Evolutionary conservation across 176 grass and related monocot species (phyloP).

Genomic region (Secale cereale): DNA sequence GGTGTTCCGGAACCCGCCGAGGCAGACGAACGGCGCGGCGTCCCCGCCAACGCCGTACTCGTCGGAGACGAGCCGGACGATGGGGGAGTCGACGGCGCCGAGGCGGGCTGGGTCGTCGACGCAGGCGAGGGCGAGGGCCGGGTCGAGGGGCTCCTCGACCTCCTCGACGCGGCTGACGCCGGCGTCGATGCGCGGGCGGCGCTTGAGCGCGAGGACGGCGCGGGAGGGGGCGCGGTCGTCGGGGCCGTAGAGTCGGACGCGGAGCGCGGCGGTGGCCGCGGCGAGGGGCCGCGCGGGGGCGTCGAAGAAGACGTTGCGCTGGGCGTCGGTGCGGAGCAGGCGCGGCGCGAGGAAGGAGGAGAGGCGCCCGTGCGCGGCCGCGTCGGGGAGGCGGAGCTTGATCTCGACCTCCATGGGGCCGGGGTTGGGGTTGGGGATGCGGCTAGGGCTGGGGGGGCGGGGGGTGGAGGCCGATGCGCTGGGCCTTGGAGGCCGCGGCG

Average conservation of each 20-base stretch:
- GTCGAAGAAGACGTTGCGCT: slow-evolving; percentile 90
- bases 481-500: slow-evolving; percentile 52
- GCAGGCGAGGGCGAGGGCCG: slow-evolving; percentile 66
- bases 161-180: slow-evolving; percentile 90
- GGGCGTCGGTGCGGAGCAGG: slow-evolving; percentile 60
- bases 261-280: slow-evolving; percentile 57
- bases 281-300: slow-evolving; percentile 53
- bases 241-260: slow-evolving; percentile 60
- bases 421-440: not conserved
- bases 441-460: slow-evolving; percentile 18
- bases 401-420: slow-evolving; percentile 77
- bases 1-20: slow-evolving; percentile 87
- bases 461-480: slow-evolving; percentile 64
- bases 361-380: slow-evolving; percentile 69
- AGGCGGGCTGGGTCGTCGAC: slow-evolving; percentile 53
- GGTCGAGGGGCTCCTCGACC: slow-evolving; percentile 71
- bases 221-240: slow-evolving; percentile 36
- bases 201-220: slow-evolving; percentile 81
- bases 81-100: slow-evolving; percentile 44
- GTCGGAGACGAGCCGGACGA: slow-evolving; percentile 55
- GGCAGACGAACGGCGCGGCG: slow-evolving; percentile 45
- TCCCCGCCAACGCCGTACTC: slow-evolving; percentile 54
- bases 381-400: slow-evolving; percentile 73
- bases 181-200: slow-evolving; percentile 50
- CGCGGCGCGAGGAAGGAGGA: slow-evolving; percentile 53